These are phyloP conservation scores for Capronia epimyces DNA, from an alignment of 2,329 filamentous ascomycete species.

Conservation along the genomic window DNA sequence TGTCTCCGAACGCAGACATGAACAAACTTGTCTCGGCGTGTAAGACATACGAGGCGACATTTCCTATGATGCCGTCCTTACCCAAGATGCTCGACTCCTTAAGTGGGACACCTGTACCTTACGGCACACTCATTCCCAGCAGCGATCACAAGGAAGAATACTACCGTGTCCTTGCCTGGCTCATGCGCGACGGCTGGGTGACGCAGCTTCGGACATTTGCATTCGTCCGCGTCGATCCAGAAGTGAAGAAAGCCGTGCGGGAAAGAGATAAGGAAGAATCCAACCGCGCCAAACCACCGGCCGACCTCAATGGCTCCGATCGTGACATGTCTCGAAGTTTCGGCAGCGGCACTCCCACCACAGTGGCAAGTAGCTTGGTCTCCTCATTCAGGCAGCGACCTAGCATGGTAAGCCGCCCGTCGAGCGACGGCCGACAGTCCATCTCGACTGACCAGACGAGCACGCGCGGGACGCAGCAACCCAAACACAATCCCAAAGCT, in stretches of 20 bases:
- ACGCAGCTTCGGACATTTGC: slow-evolving; percentile 88
- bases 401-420: slow-evolving; percentile 23
- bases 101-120: slow-evolving; percentile 73
- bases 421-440: slow-evolving; percentile 23
- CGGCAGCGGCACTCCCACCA: slow-evolving; percentile 15
- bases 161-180: slow-evolving; percentile 86
- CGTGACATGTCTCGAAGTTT: slow-evolving; percentile 15
- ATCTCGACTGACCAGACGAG: slow-evolving; percentile 23
- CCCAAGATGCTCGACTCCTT: slow-evolving; percentile 82
- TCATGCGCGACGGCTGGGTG: slow-evolving; percentile 88
- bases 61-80: slow-evolving; percentile 75
- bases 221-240: slow-evolving; percentile 76
- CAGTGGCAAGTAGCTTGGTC: slow-evolving; percentile 4
- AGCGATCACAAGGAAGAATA: slow-evolving; percentile 83
- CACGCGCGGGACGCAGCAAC: slow-evolving; percentile 8
- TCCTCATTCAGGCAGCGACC: slow-evolving; percentile 18
- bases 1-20: slow-evolving; percentile 83
- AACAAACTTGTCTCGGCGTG: slow-evolving; percentile 63
- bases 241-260: slow-evolving; percentile 76
- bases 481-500: slow-evolving; percentile 22
- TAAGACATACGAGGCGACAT: slow-evolving; percentile 67
- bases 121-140: slow-evolving; percentile 76
- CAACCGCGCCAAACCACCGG: slow-evolving; percentile 14
- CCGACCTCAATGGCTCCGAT: slow-evolving; percentile 4
- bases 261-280: slow-evolving; percentile 43